Evolutionary conservation across 2,329 filamentous ascomycete species (phyloP), one percentile per base, ranked within the genome.

Genomic region (Curvularia lunata): DNA sequence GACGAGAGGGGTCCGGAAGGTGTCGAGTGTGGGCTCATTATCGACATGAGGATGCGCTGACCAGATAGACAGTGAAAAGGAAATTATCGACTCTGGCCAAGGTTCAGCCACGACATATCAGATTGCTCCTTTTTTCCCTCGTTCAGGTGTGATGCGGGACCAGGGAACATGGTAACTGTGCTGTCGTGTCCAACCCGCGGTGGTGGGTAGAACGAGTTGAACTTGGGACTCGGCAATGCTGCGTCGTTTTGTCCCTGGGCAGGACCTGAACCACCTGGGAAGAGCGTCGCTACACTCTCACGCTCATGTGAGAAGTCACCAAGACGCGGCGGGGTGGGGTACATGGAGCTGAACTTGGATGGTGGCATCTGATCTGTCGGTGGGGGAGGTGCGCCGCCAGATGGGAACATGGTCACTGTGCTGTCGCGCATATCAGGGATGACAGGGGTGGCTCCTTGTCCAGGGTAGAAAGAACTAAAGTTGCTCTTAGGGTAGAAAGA

Each of bases 81-180:
- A 18, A 34, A 53, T 62, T 66, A 70, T 58, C 68, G 69, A 40
- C 66, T 70, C 43, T 69, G 84, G 46, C 86, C 87, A 18, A 92
- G 81, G 70, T 92, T 92, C 62, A 93, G 78, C 90, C 90, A 93
- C 77, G 88, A 91, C 88, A 92, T 91, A 74, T 92, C 90, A 80
- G 47, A 84, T 34, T 72, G 66, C 47, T 59, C 64, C 28, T 69
- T 63, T 51, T 68, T 69, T n/a, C 53, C 55, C 34, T 64, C 58
- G 19, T 58, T 52, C 48, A 61, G 59, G 13, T 63, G 54, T 46
- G 54, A 52, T 7, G 59, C 62, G 2, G 62, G 64, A 54, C 58
- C 64, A 38, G 58, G 8, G 76, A 77, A 41, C 56, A 75, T 67
- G 19, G 74, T 76, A 8, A 69, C 70, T 19, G 71, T 82, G 63